A percentile compares a stretch with the other conserved stretches of the same genome.
Evolutionary conservation across 345 rosid species (phyloP).

Genomic region (Salix viminalis): DNA sequence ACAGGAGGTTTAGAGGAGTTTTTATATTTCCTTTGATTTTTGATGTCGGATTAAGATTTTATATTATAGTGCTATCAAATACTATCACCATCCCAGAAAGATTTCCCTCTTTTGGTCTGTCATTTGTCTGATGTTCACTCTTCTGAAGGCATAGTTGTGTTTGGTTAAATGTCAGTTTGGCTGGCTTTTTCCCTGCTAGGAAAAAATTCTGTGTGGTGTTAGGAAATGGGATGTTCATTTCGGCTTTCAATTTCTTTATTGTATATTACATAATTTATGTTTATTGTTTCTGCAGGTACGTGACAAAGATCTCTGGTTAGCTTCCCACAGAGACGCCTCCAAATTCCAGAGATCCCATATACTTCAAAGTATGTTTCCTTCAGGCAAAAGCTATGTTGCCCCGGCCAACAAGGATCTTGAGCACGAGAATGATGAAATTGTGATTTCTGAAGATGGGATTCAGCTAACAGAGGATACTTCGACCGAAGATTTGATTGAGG

Average conservation of each 20-base stretch:
- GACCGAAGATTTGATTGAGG: conserved; percentile 41
- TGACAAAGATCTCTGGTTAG: conserved; percentile 64
- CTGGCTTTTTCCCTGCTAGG: not conserved
- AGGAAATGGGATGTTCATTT: not conserved
- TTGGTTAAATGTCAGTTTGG: not conserved
- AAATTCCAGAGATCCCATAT: conserved; percentile 48
- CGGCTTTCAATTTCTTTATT: not conserved
- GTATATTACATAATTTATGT: not conserved
- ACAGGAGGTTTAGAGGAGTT: not conserved
- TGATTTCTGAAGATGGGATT: conserved; percentile 28
- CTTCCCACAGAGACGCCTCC: conserved; percentile 62
- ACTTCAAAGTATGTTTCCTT: conserved; percentile 80
- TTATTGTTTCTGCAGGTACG: conserved; percentile 43
- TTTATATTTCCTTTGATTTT: not conserved
- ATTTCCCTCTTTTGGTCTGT: not conserved
- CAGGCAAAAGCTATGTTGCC: conserved; percentile 41
- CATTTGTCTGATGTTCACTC: not conserved
- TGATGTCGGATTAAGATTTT: not conserved
- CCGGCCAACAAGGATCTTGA: conserved; percentile 19
- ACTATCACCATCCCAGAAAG: not conserved
- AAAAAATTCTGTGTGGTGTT: not conserved
- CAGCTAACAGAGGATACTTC: conserved; percentile 23
- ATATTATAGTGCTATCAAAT: not conserved
- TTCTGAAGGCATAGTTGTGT: not conserved
- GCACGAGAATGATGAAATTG: conserved; percentile 28